Conservation (phyloP, 2,329 filamentous ascomycete genomes). For the Ophiosphaerella korrae region DNA sequence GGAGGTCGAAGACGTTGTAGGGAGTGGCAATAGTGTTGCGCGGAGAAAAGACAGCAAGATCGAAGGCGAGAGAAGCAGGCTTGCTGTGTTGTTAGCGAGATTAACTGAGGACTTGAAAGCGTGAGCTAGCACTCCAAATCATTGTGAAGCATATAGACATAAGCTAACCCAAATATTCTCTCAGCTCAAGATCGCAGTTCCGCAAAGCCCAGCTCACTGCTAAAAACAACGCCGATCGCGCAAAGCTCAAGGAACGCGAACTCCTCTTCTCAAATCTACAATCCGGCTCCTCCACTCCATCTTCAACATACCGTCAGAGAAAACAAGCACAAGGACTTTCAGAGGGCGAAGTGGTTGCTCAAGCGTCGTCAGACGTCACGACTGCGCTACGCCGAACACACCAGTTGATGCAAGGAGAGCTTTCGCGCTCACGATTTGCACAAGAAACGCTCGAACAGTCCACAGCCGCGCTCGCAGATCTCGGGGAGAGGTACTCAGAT, state of each 20-base stretch:
- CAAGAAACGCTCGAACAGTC: constrained; percentile 86
- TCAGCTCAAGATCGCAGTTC: constrained; percentile 68
- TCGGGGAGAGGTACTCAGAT: constrained; percentile 80
- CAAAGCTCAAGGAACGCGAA: constrained; percentile 77
- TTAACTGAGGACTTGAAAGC: constrained; percentile 72
- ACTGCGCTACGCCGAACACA: constrained; percentile 83
- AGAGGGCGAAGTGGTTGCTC: constrained; percentile 73
- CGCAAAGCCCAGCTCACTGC: constrained; percentile 81
- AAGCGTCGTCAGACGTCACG: constrained; percentile 83
- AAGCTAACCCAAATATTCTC: constrained; percentile 6
- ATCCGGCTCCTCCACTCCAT: constrained; percentile 45
- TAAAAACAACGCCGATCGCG: constrained; percentile 73
- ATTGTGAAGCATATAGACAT: not conserved
- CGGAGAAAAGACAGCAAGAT: constrained; percentile 57
- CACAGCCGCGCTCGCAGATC: constrained; percentile 77
- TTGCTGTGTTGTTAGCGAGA: constrained; percentile 70
- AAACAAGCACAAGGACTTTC: constrained; percentile 59
- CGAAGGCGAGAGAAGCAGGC: constrained; percentile 66
- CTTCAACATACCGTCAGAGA: constrained; percentile 44
- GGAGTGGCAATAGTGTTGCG: constrained; percentile 41
- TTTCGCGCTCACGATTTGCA: constrained; percentile 85
- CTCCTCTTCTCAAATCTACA: constrained; percentile 72
- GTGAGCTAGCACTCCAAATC: constrained; percentile 53
- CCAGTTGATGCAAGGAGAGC: constrained; percentile 81
- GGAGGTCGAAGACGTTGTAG: constrained; percentile 73